Conservation (phyloP, 768 basidiomycete species). For the Leucocoprinus sp. region DNA sequence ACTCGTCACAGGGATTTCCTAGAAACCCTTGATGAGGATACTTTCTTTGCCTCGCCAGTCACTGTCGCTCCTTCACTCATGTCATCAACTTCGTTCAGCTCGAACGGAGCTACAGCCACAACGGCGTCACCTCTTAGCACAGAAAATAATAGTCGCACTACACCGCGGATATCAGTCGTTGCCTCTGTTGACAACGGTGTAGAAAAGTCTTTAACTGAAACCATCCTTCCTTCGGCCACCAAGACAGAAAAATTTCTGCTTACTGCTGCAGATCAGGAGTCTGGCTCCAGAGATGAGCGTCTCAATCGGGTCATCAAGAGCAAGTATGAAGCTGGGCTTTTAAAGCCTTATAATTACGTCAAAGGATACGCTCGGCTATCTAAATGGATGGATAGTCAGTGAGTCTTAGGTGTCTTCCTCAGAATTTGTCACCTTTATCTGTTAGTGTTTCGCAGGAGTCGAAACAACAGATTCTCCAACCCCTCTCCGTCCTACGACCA, state of each 20-base stretch:
- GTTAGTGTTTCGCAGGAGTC: conserved; percentile 81
- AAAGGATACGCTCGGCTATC: conserved; percentile 89
- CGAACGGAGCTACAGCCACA: conserved; percentile 12
- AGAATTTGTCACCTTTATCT: conserved; percentile 6
- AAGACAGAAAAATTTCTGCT: conserved; percentile 86
- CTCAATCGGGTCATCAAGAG: conserved; percentile 87
- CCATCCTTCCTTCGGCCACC: conserved; percentile 63
- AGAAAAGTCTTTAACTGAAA: conserved; percentile 18
- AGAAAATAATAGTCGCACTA: conserved; percentile 11
- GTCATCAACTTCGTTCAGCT: conserved; percentile 29
- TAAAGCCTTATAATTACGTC: conserved; percentile 95
- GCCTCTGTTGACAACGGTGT: conserved; percentile 12
- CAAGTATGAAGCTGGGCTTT: conserved; percentile 92
- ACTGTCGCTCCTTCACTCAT: conserved; percentile 42
- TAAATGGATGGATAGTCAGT: conserved; percentile 96
- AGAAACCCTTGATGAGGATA: conserved; percentile 77
- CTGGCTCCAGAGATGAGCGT: conserved; percentile 84
- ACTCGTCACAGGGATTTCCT: conserved; percentile 64
- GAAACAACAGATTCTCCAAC: conserved; percentile 86
- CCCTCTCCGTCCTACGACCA: conserved; percentile 75
- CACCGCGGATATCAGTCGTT: conserved; percentile 11
- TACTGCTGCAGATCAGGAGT: conserved; percentile 91
- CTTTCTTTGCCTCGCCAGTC: conserved; percentile 64
- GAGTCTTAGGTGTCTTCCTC: conserved; percentile 14
- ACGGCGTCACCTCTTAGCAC: conserved; percentile 12